Base-by-base conservation (phyloP, 1,284 basidiomycete genomes). In the Tetrapyrgos nigripes region DNA sequence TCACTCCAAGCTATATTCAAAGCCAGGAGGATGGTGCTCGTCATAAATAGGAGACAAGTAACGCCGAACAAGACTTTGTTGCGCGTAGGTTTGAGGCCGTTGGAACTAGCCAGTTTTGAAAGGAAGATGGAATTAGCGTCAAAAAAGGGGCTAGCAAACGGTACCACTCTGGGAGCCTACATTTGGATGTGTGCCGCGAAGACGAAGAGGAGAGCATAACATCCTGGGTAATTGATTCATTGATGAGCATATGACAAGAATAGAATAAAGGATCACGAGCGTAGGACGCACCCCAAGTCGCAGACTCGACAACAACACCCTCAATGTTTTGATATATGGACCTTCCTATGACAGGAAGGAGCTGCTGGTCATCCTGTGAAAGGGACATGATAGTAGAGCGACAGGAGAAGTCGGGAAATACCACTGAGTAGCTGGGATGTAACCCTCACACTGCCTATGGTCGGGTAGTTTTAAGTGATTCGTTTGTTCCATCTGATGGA, bases 11-110 rank as follows among this genome's bases (percentile, higher is more conserved):
- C 28, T 23, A 56, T 48, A 24, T 56, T 48, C 4, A 56, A 35
- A 14, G 55, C 55, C 46, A 47, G 44, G n/a, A 50, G 37, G 27
- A 40, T 43, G n/a, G 55, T 56, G 27, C 46, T 31, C 33, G 48
- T 10, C 27, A 48, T 40, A 47, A 56, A 50, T n/a, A 56, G 23
- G 4, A 56, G 37, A 24, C 48, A 40, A 11, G 55, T 43, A 19
- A 50, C n/a, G 9, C 47, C 27, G 6, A 48, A 29, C 14, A 56
- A 27, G 43, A 56, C 37, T 2, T 56, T 40, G 21, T 27, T 11
- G 28, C 37, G 48, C n/a, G 31, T 49, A n/a, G 23, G 26, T 45
- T n/a, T 24, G 6, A 10, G 29, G 27, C n/a, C 48, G 27, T 19
- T 27, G 4, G 27, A 29, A 17, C 48, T 29, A 28, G 1, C 14